A percentile compares a stretch with the other conserved stretches of the same genome.
Evolutionary conservation across 495 filamentous ascomycete species (phyloP).

Genomic region (Astrocystis sublimbata): DNA sequence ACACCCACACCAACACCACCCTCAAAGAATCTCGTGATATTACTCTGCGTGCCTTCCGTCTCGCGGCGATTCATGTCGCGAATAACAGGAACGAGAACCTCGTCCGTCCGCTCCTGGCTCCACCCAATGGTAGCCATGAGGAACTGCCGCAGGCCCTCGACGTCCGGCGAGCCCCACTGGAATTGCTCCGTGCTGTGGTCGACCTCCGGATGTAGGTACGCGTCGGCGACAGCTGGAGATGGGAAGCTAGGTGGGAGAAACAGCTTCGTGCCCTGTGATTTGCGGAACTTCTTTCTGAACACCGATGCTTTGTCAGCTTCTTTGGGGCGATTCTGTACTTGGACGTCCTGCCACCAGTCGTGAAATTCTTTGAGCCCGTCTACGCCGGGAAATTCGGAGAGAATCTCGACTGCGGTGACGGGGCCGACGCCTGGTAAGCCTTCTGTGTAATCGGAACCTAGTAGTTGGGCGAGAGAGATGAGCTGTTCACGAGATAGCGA

Average conservation of each 20-base stretch:
- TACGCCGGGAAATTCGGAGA: conserved; percentile 75
- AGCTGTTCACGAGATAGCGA: conserved; percentile 78
- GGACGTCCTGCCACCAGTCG: conserved; percentile 84
- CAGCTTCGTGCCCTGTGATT: conserved; percentile 70
- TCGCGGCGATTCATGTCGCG: conserved; percentile 87
- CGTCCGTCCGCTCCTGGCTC: conserved; percentile 86
- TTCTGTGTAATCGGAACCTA: conserved; percentile 94
- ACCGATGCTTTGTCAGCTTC: conserved; percentile 52
- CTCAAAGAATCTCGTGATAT: conserved; percentile 87
- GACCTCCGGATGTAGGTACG: conserved; percentile 84
- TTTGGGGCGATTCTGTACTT: conserved; percentile 54
- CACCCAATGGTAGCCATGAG: conserved; percentile 94
- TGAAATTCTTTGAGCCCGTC: conserved; percentile 65
- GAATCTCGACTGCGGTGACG: conserved; percentile 87
- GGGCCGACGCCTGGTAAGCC: conserved; percentile 87
- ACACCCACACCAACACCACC: conserved; percentile 43
- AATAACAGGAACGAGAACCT: conserved; percentile 92
- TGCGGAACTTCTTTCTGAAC: conserved; percentile 84
- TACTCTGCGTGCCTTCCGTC: conserved; percentile 87
- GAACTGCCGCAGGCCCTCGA: conserved; percentile 80
- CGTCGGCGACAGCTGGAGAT: conserved; percentile 68
- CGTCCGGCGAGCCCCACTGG: conserved; percentile 92
- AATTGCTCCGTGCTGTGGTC: conserved; percentile 76
- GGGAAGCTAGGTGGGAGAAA: conserved; percentile 83
- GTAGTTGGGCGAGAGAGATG: conserved; percentile 82